Base-by-base conservation (phyloP, 2,329 filamentous ascomycete genomes). In the Fusarium globosum region DNA sequence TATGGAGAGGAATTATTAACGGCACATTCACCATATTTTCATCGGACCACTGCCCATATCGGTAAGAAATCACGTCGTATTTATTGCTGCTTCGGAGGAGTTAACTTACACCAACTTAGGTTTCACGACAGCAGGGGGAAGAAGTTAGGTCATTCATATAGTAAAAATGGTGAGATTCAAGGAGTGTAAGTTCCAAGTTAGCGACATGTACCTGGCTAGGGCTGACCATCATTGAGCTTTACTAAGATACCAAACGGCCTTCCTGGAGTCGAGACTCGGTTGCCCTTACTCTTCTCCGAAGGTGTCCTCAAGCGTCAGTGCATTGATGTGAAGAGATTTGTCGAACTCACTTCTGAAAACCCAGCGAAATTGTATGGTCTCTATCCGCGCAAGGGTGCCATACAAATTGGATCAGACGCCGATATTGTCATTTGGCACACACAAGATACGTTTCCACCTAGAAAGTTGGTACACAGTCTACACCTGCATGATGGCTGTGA, bases 331-430 rank as follows among this genome's bases (percentile, higher is more conserved):
- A 51, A 51, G 30, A 51, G 46, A 18, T 51, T 51, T 35, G 46
- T 51, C 21, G 46, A 51, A 33, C 46, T 51, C 46, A 51, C 46
- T 7, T 51, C 46, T 51, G 46, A 51, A 9, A 51, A 51, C 30
- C 46, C 46, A 6, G 46, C 46, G 30, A 51, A 51, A 10, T 23
- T 51, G 15, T 51, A 51, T 51, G 46, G 46, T 15, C 21, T 51
- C 30, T 51, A 35, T 51, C 46, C 46, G 8, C 46, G 46, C 15
- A 51, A 51, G 30, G 46, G 46, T 7, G 46, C 46, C 11, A 51
- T 51, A 35, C 46, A 51, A 51, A 35, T 51, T n/a, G 46, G 46
- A 51, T 51, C 46, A 51, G 46, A 51, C 11, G 46, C 46, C 46
- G 46, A 51, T 13, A 51, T 51, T 33, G 15, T 51, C 11, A 51